phyloP scores from a whole-genome alignment of 257 asterid genomes.

The Handroanthus guayacan region DNA sequence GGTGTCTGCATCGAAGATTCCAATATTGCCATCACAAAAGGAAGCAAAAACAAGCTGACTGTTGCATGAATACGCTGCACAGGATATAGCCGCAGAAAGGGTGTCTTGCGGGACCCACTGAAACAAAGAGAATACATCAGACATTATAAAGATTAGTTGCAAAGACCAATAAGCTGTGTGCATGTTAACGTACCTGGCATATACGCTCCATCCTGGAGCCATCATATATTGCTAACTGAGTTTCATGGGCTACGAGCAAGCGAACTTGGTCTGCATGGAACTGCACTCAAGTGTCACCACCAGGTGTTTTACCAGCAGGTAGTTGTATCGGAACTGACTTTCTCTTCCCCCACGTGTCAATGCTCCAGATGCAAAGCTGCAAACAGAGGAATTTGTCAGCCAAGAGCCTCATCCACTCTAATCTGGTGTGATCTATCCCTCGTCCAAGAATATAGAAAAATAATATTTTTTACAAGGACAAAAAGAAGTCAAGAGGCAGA shows the following conservation, averaged over 20 bases:
- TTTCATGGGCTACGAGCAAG: slow-evolving; percentile 88
- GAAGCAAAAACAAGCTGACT: slow-evolving; percentile 90
- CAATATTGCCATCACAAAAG: slow-evolving; percentile 82
- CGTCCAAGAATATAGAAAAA: not conserved
- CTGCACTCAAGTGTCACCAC: slow-evolving; percentile 92
- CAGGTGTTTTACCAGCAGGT: slow-evolving; percentile 88
- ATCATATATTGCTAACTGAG: slow-evolving; percentile 89
- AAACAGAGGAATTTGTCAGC: slow-evolving; percentile 9
- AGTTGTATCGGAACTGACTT: slow-evolving; percentile 80
- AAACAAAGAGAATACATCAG: slow-evolving; percentile 38
- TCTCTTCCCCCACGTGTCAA: slow-evolving; percentile 94
- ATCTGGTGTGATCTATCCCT: not conserved
- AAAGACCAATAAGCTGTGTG: slow-evolving; percentile 4
- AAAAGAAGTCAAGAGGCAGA: not conserved
- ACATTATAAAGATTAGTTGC: not conserved
- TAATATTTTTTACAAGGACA: not conserved
- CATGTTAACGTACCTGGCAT: slow-evolving; percentile 66
- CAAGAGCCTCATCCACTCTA: slow-evolving; percentile 26
- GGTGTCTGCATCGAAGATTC: slow-evolving; percentile 91
- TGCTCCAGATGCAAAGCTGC: slow-evolving; percentile 96
- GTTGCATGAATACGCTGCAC: slow-evolving; percentile 93
- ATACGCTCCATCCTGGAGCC: slow-evolving; percentile 89
- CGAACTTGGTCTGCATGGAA: slow-evolving; percentile 85
- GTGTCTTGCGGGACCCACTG: slow-evolving; percentile 97
- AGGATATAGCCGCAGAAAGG: slow-evolving; percentile 90